Percentiles rank a stretch among this genome's conserved stretches.
These are phyloP conservation scores for Tuber brumale DNA, from an alignment of 495 filamentous ascomycete species.

Conservation along the genomic window DNA sequence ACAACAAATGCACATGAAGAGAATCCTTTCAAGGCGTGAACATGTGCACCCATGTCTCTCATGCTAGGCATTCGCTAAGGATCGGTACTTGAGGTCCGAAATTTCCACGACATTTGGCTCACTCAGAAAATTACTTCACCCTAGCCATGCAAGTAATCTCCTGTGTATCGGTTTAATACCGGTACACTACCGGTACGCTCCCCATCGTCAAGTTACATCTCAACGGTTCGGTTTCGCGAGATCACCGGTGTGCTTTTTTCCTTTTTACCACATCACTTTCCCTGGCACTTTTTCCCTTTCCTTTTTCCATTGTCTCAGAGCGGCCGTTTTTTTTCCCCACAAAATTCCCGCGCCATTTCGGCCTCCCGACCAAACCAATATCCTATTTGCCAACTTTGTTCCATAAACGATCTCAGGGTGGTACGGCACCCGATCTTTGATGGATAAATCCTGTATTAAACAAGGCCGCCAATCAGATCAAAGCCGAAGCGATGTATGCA, in stretches of 20 bases:
- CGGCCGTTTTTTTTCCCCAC: not conserved
- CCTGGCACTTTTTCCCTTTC: not conserved
- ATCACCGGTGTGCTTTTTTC: not conserved
- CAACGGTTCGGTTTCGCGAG: not conserved
- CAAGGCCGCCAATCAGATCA: not conserved
- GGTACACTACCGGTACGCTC: not conserved
- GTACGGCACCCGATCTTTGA: not conserved
- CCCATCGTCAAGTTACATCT: not conserved
- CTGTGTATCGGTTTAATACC: not conserved
- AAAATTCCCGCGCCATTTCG: not conserved
- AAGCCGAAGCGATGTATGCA: not conserved
- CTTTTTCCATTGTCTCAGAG: not conserved
- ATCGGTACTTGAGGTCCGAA: not conserved
- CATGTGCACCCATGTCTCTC: not conserved
- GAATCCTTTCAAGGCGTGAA: not conserved
- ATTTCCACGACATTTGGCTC: not conserved
- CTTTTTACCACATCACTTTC: not conserved
- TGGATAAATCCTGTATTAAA: not conserved
- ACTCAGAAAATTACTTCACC: not conserved
- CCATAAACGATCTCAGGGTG: not conserved
- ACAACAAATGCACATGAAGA: not conserved
- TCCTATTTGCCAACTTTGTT: not conserved
- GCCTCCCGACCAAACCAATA: not conserved
- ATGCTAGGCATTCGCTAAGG: not conserved
- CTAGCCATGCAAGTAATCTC: too few relatives aligned